Percentiles rank a stretch among this genome's conserved stretches.
These are phyloP conservation scores for Acrasis kona DNA, from an alignment of 78 protist species.

Conservation along the genomic window DNA sequence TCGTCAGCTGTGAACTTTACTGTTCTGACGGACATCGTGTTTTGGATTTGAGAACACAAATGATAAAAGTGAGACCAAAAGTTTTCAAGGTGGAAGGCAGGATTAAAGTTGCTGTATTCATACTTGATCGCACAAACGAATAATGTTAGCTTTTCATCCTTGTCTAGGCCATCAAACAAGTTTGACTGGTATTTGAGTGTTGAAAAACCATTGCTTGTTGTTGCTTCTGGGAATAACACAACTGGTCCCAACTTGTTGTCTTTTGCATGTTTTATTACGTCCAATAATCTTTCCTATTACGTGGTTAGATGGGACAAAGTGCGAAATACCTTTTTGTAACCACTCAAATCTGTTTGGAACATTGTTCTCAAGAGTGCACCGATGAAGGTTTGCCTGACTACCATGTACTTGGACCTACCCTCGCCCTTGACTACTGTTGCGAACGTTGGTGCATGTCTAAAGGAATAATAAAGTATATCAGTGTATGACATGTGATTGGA, in stretches of 20 bases:
- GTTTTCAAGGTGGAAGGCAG: neutral
- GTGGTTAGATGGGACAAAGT: neutral
- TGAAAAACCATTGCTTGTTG: neutral
- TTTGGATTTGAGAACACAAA: neutral
- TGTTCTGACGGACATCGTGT: neutral
- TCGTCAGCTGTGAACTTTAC: too few species aligned
- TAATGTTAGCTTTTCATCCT: neutral
- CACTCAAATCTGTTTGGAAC: neutral
- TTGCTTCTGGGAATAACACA: neutral
- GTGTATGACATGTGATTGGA: neutral
- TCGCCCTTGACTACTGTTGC: too few species aligned
- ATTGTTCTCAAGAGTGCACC: neutral
- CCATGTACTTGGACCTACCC: neutral
- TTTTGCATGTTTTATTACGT: neutral
- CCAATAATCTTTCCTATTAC: neutral
- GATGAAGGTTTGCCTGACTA: neutral
- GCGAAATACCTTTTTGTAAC: too few species aligned
- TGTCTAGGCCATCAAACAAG: neutral
- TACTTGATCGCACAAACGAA: neutral
- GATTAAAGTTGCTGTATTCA: neutral
- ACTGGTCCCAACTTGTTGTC: neutral
- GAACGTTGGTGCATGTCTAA: neutral
- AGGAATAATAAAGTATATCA: neutral
- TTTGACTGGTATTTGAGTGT: neutral
- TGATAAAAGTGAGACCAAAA: neutral